A percentile compares a stretch with the other conserved stretches of the same genome.
These are phyloP conservation scores for Acer saccharum DNA, from an alignment of 345 rosid species.

Conservation along the genomic window DNA sequence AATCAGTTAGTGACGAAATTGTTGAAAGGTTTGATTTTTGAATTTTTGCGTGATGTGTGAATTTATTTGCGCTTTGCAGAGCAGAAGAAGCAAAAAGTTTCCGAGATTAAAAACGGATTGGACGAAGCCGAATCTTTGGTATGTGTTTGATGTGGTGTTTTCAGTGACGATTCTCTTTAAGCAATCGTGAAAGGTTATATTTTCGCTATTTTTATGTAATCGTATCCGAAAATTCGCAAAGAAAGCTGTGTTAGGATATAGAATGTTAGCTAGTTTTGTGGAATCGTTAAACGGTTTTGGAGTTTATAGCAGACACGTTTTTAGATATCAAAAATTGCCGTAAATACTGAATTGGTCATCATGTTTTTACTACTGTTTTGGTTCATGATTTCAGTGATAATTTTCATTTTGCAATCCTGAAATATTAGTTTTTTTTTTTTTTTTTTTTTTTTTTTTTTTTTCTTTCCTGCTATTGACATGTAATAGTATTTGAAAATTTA, in stretches of 20 bases:
- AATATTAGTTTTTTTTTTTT: too few species aligned
- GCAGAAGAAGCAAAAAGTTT: slow-evolving; percentile 77
- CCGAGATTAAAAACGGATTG: slow-evolving; percentile 63
- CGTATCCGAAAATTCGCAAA: not conserved
- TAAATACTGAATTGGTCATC: too few species aligned
- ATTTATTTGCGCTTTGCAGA: slow-evolving; percentile 46
- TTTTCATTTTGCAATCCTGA: too few species aligned
- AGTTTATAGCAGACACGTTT: not conserved
- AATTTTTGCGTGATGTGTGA: not conserved
- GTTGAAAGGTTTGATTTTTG: too few species aligned
- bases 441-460: too few species aligned
- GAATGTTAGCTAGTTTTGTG: not conserved
- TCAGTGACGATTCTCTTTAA: not conserved
- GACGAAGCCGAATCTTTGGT: slow-evolving; percentile 88
- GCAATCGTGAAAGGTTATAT: not conserved
- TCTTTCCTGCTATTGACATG: too few species aligned
- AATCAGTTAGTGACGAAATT: not conserved
- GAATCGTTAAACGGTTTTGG: not conserved
- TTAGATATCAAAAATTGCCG: not conserved
- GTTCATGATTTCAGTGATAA: too few species aligned
- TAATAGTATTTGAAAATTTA: too few species aligned
- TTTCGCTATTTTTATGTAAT: not conserved
- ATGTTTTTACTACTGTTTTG: too few species aligned
- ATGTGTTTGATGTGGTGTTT: slow-evolving; percentile 5
- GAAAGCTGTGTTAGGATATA: not conserved